Conservation (phyloP, 768 basidiomycete genomes). For the Podaxis sp. region DNA sequence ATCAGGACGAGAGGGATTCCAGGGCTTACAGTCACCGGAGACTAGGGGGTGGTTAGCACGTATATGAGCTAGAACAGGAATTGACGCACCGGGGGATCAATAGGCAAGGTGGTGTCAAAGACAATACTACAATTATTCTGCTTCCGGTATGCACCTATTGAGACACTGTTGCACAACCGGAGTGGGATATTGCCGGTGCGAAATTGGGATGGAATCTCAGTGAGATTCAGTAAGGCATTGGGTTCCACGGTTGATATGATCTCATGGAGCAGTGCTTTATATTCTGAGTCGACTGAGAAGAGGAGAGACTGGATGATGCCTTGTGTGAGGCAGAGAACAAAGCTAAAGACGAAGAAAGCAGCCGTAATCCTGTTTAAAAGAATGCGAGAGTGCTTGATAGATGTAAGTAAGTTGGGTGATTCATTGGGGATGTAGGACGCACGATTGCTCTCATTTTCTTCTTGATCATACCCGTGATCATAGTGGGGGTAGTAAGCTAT, state of each 20-base stretch:
- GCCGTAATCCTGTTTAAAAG: constrained; percentile 39
- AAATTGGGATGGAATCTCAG: constrained; percentile 31
- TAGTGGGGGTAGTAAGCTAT: constrained; percentile 14
- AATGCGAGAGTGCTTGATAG: constrained; percentile 35
- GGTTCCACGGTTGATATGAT: constrained; percentile 41
- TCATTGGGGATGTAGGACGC: constrained; percentile 8
- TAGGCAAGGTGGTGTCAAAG: constrained; percentile 28
- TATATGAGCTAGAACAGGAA: neutral
- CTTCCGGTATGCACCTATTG: constrained; percentile 17
- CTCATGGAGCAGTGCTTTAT: constrained; percentile 32
- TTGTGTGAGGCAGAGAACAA: constrained; percentile 52
- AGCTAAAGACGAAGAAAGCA: constrained; percentile 50
- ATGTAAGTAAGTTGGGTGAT: neutral
- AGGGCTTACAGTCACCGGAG: neutral
- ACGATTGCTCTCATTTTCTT: constrained; percentile 18
- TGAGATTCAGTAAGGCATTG: constrained; percentile 28
- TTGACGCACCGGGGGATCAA: constrained; percentile 3
- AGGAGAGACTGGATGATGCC: constrained; percentile 51
- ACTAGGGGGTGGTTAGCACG: constrained; percentile 4
- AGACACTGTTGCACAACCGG: constrained; percentile 48
- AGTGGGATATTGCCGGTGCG: constrained; percentile 25
- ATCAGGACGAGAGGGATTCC: neutral
- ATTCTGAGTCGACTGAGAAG: constrained; percentile 43
- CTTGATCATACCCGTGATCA: constrained; percentile 15
- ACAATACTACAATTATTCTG: constrained; percentile 34